Conservation (phyloP, 2,329 filamentous ascomycete genomes). For the Thermothelomyces thermophilus region DNA sequence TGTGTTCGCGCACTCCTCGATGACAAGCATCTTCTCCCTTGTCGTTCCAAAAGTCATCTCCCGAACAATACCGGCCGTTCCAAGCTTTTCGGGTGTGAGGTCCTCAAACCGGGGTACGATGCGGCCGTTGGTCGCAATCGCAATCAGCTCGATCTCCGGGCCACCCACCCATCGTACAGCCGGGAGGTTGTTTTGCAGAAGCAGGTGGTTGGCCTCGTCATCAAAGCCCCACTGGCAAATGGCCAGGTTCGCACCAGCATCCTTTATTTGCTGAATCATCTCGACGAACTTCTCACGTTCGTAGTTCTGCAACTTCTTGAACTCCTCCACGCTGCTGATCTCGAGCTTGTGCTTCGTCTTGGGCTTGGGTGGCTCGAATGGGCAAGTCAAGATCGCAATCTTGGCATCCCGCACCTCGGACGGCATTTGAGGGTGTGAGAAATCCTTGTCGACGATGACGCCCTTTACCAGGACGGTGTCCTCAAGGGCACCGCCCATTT, state of each 20-base stretch:
- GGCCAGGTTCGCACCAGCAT: conserved; percentile 90
- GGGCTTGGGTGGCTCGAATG: conserved; percentile 97
- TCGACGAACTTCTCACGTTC: conserved; percentile 94
- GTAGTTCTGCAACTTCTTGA: conserved; percentile 94
- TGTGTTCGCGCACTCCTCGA: conserved; percentile 98
- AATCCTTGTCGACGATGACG: conserved; percentile 99
- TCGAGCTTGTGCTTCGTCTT: conserved; percentile 99
- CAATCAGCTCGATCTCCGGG: conserved; percentile 96
- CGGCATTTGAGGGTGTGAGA: conserved; percentile 98
- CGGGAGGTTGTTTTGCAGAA: conserved; percentile 91
- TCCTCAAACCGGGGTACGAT: conserved; percentile 98
- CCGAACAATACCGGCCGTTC: conserved; percentile 78
- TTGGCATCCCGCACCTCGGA: conserved; percentile 92
- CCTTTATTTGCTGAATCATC: conserved; percentile 98
- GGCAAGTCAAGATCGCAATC: conserved; percentile 93
- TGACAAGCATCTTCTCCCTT: conserved; percentile 98
- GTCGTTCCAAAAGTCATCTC: conserved; percentile 98
- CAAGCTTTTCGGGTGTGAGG: conserved; percentile 82
- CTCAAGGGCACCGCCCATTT: conserved; percentile 89
- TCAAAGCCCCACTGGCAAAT: conserved; percentile 99
- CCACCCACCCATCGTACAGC: conserved; percentile 97
- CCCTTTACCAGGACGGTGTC: conserved; percentile 94
- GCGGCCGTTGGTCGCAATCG: conserved; percentile 94
- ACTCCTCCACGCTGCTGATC: conserved; percentile 94
- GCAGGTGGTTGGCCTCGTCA: conserved; percentile 94